These are phyloP conservation scores for Nothophoma quercina DNA, from an alignment of 2,329 filamentous ascomycete species.

Conservation along the genomic window DNA sequence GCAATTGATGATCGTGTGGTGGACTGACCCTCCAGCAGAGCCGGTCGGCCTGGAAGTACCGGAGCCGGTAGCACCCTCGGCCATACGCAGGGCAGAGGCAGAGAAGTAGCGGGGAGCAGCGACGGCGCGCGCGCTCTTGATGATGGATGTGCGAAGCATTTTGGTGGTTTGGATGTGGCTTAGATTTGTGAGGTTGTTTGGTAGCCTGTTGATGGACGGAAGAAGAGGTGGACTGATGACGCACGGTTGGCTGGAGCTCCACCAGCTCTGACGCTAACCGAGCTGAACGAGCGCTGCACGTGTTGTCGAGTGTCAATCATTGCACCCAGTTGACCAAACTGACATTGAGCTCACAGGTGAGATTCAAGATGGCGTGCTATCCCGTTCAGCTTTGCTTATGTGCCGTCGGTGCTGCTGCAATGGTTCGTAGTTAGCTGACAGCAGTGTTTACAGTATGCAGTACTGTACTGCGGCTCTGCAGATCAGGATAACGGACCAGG, in stretches of 20 bases:
- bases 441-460: too few relatives aligned
- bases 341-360: not conserved
- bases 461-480: too few relatives aligned
- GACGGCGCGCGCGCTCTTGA: slow-evolving; percentile 50
- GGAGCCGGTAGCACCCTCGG: slow-evolving; percentile 56
- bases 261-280: slow-evolving; percentile 24
- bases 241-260: too few relatives aligned
- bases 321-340: not conserved
- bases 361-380: not conserved
- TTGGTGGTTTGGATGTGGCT: slow-evolving; percentile 26
- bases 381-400: not conserved
- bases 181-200: slow-evolving; percentile 12
- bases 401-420: not conserved
- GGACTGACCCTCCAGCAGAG: slow-evolving; percentile 44
- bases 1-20: not conserved
- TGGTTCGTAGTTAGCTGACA: not conserved
- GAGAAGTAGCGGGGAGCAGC: slow-evolving; percentile 53
- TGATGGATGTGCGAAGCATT: slow-evolving; percentile 51
- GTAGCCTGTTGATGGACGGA: slow-evolving; percentile 21
- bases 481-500: too few relatives aligned
- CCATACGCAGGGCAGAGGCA: slow-evolving; percentile 52
- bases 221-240: slow-evolving; percentile 9
- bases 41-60: slow-evolving; percentile 53
- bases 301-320: not conserved
- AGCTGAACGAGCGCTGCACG: slow-evolving; percentile 4